These are phyloP conservation scores for Candida sojae DNA, from an alignment of 1,139 yeast species.

Conservation along the genomic window DNA sequence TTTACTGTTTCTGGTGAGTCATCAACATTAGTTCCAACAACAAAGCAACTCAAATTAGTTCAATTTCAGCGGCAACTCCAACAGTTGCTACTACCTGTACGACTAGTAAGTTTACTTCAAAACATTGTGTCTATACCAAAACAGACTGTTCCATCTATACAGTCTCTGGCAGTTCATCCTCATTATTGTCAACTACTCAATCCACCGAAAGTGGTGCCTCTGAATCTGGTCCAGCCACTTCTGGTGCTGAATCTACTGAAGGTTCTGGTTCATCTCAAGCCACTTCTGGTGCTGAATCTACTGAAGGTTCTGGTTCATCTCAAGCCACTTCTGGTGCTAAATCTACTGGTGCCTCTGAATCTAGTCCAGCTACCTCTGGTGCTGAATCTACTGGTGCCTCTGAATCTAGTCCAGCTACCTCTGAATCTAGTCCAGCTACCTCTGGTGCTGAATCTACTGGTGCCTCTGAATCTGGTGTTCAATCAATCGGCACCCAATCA, in stretches of 20 bases:
- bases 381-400: neutral
- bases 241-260: neutral
- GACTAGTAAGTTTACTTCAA: neutral
- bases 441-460: too few species aligned
- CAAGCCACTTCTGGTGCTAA: neutral
- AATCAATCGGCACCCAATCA: too few species aligned
- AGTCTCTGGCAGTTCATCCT: neutral
- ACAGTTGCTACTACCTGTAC: neutral
- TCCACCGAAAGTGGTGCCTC: neutral
- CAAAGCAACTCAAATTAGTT: slow-evolving; percentile 3
- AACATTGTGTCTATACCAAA: neutral
- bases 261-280: neutral
- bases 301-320: neutral
- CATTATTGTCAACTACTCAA: neutral
- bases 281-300: neutral
- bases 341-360: neutral
- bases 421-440: neutral
- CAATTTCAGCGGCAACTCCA: slow-evolving; percentile 18
- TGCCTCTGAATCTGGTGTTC: too few species aligned
- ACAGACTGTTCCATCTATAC: slow-evolving; percentile 2
- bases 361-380: neutral
- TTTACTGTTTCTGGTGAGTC: neutral
- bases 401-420: neutral
- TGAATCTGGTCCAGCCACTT: neutral
- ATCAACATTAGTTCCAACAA: slow-evolving; percentile 7